These are phyloP conservation scores for Schizosaccharomyces osmophilus DNA, from an alignment of 805 yeast species.

Conservation along the genomic window DNA sequence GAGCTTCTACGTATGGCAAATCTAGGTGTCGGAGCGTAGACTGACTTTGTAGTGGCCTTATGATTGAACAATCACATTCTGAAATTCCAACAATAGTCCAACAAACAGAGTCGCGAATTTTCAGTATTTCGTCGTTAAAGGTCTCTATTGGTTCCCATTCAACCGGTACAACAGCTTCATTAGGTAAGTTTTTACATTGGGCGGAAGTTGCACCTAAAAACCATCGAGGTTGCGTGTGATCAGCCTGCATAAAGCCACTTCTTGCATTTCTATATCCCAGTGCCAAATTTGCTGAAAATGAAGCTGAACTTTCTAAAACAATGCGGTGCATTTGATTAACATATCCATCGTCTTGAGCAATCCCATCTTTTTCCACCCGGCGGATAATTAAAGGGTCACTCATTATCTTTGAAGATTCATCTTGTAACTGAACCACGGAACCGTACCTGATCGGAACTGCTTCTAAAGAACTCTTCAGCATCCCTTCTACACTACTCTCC, in stretches of 20 bases:
- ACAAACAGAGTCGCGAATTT: not conserved
- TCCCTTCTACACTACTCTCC: not conserved
- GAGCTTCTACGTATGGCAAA: not conserved
- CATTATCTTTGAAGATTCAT: not conserved
- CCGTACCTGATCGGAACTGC: not conserved
- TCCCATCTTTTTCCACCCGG: slow-evolving; percentile 1
- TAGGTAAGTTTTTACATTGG: not conserved
- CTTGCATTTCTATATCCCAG: not conserved
- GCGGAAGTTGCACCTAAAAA: not conserved
- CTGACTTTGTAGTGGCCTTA: not conserved
- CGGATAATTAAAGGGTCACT: not conserved
- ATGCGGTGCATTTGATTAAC: not conserved
- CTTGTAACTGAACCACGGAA: not conserved
- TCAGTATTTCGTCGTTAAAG: not conserved
- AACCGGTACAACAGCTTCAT: slow-evolving; percentile 1
- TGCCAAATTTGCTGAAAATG: not conserved
- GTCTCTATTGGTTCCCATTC: not conserved
- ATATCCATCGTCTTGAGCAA: not conserved
- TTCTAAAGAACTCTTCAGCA: not conserved
- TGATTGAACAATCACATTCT: not conserved
- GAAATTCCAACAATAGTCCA: slow-evolving; percentile 2
- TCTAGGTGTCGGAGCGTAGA: not conserved
- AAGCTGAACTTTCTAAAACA: not conserved
- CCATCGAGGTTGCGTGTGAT: not conserved
- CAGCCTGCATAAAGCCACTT: not conserved